These are phyloP conservation scores for Capillidium heterosporum DNA, from an alignment of 371 early-diverging fungal species.

Conservation along the genomic window DNA sequence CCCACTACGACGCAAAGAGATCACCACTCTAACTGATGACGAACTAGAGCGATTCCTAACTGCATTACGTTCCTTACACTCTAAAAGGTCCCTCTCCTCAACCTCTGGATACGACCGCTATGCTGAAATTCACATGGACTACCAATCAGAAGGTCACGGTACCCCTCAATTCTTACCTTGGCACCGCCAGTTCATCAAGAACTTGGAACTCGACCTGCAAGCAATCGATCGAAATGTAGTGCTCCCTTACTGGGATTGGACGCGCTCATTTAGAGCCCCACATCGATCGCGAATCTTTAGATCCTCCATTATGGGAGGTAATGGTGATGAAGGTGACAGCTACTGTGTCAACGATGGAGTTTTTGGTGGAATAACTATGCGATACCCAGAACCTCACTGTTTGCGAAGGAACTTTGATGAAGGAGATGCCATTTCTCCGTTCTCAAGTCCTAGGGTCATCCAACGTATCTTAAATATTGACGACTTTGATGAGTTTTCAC, in stretches of 20 bases:
- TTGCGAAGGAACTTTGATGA: conserved; percentile 10
- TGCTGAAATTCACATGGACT: neutral
- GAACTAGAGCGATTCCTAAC: neutral
- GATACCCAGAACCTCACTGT: conserved; percentile 11
- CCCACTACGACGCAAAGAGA: neutral
- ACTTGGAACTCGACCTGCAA: conserved; percentile 15
- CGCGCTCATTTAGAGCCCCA: conserved; percentile 9
- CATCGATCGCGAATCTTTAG: conserved; percentile 6
- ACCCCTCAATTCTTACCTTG: conserved; percentile 18
- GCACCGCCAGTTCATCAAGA: conserved; percentile 17
- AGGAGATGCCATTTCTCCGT: conserved; percentile 12
- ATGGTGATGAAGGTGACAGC: conserved; percentile 7
- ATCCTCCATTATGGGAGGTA: conserved; percentile 9
- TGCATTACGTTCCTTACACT: neutral
- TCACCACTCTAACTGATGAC: neutral
- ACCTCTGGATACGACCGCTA: neutral
- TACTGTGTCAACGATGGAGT: conserved; percentile 11
- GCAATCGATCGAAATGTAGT: conserved; percentile 16
- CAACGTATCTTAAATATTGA: conserved; percentile 9
- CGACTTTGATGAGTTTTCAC: conserved; percentile 16
- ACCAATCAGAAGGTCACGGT: conserved; percentile 7
- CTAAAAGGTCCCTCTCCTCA: neutral
- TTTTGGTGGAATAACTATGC: conserved; percentile 2
- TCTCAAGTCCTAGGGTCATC: conserved; percentile 10
- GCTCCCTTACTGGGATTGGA: conserved; percentile 37